Percentiles rank a stretch among this genome's conserved stretches.
These are phyloP conservation scores for Vigna angularis DNA, from an alignment of 306 rosid species.

Conservation along the genomic window DNA sequence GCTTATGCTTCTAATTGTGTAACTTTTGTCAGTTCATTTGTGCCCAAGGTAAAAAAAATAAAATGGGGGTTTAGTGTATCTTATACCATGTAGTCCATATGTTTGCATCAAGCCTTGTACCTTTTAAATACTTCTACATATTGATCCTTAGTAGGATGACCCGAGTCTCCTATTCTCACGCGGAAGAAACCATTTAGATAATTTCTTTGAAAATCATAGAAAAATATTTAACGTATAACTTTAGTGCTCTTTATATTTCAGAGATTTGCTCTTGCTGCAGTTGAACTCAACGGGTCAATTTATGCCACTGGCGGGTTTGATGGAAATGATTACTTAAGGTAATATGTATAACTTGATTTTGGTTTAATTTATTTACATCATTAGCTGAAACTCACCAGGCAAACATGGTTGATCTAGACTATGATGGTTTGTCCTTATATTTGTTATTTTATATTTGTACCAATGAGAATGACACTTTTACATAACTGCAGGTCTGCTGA, in stretches of 20 bases:
- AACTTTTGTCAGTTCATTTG: neutral
- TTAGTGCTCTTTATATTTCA: constrained; percentile 51
- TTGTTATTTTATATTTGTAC: constrained; percentile 1
- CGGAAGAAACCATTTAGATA: constrained; percentile 12
- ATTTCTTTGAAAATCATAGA: constrained; percentile 19
- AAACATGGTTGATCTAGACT: constrained; percentile 12
- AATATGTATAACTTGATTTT: constrained; percentile 47
- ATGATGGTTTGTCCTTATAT: neutral
- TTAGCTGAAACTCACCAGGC: constrained; percentile 7
- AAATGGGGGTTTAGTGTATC: neutral
- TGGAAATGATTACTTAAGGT: constrained; percentile 76
- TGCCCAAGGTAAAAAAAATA: constrained; percentile 17
- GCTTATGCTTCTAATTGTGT: constrained; percentile 30
- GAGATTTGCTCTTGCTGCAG: constrained; percentile 85
- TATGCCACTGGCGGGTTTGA: constrained; percentile 92
- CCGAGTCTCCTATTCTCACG: neutral
- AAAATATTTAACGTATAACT: constrained; percentile 24
- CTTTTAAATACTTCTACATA: neutral
- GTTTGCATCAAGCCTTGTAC: constrained; percentile 3
- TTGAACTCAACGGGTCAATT: constrained; percentile 72
- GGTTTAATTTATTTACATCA: constrained; percentile 20
- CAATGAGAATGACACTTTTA: constrained; percentile 36
- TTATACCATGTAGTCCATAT: constrained; percentile 13
- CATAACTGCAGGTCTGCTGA: constrained; percentile 70
- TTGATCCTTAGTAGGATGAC: constrained; percentile 33